Evolutionary conservation across 2,329 filamentous ascomycete species (phyloP), one percentile per base, ranked within the genome.

Genomic region (Colletotrichum godetiae): DNA sequence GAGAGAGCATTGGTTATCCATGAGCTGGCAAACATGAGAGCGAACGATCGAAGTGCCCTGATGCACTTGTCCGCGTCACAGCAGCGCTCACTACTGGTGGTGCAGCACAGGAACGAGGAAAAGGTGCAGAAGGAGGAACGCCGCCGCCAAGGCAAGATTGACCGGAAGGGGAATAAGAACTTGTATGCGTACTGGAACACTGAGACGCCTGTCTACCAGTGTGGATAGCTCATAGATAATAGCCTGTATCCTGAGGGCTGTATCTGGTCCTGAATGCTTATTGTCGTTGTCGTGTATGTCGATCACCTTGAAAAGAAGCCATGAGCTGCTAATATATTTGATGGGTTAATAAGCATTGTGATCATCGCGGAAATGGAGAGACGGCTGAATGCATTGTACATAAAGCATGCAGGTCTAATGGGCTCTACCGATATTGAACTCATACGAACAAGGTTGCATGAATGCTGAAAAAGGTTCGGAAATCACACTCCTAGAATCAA

Each of bases 71-170:
- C 80, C 1, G 27, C 76, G 19, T 75, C 78, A 15, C 75, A 81
- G 69, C 79, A 81, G 72, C 75, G 77, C 0, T 75, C 79, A 11
- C 55, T 80, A 7, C 70, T 82, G 22, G 74, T 77, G 19, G 74
- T 75, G 42, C 79, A 79, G 56, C 75, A 79, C 58, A 78, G 77
- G 67, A 76, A 80, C 68, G 75, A 74, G 53, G 77, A 79, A 49
- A 79, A 78, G 65, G 78, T 73, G 24, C 62, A 65, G 11, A 72
- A 72, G 8, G 66, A 66, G 29, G 74, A 78, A 62, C 66, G 61
- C 19, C 67, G 76, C 24, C 74, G 74, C 27, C 72, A 71, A 61
- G 69, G 67, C 33, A 75, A 74, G 37, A 56, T 78, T 35, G 75
- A 78, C 31, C 65, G 67, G 11, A 68, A 75, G 37, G 77, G 77